A percentile compares a stretch with the other conserved stretches of the same genome.
Conservation (phyloP, 345 rosid genomes). For the Triadica sebifera region DNA sequence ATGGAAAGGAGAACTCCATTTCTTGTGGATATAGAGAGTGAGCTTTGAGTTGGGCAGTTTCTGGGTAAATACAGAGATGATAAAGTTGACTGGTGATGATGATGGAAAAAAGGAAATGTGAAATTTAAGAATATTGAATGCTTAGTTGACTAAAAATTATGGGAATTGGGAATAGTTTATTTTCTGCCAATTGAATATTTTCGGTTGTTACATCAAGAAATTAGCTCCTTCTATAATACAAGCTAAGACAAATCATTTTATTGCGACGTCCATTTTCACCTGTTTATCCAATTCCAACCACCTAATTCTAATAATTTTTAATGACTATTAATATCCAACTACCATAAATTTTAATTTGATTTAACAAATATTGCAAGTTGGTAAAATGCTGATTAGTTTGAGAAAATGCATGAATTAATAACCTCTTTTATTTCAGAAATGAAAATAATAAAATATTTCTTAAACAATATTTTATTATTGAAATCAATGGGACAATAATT, state of each 20-base stretch:
- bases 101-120: background rate
- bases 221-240: background rate
- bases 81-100: background rate
- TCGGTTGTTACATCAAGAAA: background rate
- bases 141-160: background rate
- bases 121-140: background rate
- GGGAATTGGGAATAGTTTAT: background rate
- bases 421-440: too few species aligned
- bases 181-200: background rate
- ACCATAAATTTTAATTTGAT: background rate
- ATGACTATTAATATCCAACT: background rate
- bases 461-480: too few species aligned
- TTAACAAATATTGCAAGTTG: too few species aligned
- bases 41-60: background rate
- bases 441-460: too few species aligned
- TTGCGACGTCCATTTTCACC: background rate
- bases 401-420: too few species aligned
- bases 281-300: background rate
- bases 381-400: too few species aligned
- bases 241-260: background rate
- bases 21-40: background rate
- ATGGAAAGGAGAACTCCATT: conserved; percentile 3
- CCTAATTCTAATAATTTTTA: background rate
- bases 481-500: too few species aligned
- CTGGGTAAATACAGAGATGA: background rate